These are phyloP conservation scores for Fusarium tjaetaba DNA, from an alignment of 2,329 filamentous ascomycete genomes.

Conservation along the genomic window DNA sequence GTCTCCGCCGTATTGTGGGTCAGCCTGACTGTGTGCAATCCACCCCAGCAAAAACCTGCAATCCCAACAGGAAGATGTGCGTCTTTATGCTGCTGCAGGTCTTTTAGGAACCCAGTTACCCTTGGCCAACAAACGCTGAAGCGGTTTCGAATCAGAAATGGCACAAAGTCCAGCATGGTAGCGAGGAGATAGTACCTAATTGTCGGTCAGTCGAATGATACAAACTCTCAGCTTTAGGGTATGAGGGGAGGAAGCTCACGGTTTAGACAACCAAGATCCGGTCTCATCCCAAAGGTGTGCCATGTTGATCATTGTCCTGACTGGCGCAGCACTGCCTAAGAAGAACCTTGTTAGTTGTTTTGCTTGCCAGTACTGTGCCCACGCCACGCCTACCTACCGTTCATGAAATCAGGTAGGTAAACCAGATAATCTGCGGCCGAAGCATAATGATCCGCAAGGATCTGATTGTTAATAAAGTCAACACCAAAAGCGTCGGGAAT, in stretches of 20 bases:
- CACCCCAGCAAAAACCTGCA: conserved; percentile 73
- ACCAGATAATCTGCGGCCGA: conserved; percentile 60
- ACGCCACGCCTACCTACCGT: conserved; percentile 14
- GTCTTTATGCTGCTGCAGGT: conserved; percentile 48
- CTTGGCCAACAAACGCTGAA: conserved; percentile 46
- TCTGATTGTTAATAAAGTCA: conserved; percentile 61
- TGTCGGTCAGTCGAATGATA: neutral
- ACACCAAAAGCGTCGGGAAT: conserved; percentile 67
- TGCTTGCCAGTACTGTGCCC: neutral
- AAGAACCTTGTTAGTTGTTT: neutral
- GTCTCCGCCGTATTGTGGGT: conserved; percentile 42
- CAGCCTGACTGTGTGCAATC: conserved; percentile 62
- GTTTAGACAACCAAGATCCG: neutral
- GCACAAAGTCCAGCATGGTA: neutral
- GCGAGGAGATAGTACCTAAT: neutral
- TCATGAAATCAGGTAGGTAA: conserved; percentile 67
- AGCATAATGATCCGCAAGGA: conserved; percentile 65
- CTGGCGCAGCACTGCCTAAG: neutral
- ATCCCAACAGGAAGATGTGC: conserved; percentile 55
- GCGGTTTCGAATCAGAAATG: conserved; percentile 36
- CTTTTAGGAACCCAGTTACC: conserved; percentile 51
- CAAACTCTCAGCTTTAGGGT: neutral
- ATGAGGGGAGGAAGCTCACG: neutral
- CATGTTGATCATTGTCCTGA: neutral
- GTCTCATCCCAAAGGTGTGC: neutral